Percentiles rank a stretch among this genome's conserved stretches.
phyloP scores from a whole-genome alignment of 2,329 filamentous ascomycete genomes.

The Lasiodiplodia hormozganensis region DNA sequence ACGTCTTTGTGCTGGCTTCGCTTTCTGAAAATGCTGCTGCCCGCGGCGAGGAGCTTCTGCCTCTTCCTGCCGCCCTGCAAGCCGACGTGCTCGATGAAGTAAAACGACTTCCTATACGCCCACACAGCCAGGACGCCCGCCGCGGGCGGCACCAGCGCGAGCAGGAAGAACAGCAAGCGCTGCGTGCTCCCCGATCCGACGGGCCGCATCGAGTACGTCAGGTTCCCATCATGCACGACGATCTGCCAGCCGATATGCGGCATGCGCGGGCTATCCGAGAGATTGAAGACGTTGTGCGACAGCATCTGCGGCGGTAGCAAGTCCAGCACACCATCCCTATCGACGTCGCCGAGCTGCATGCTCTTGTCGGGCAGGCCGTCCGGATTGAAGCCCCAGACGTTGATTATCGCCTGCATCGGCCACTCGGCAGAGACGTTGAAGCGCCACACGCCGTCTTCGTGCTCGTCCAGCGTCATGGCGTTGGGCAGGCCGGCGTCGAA shows the following conservation, averaged over 20 bases:
- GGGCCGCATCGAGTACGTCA: slow-evolving; percentile 58
- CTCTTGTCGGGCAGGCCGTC: slow-evolving; percentile 67
- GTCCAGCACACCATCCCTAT: slow-evolving; percentile 66
- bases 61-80: too few relatives aligned
- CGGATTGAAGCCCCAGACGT: slow-evolving; percentile 71
- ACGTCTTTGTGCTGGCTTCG: too few relatives aligned
- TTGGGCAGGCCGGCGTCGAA: slow-evolving; percentile 67
- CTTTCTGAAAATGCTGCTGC: too few relatives aligned
- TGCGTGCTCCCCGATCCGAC: slow-evolving; percentile 59
- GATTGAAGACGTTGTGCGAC: slow-evolving; percentile 61
- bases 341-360: slow-evolving; percentile 66
- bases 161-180: slow-evolving; percentile 60
- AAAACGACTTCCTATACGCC: slow-evolving; percentile 67
- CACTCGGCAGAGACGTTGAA: slow-evolving; percentile 69
- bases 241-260: slow-evolving; percentile 55
- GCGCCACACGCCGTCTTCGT: slow-evolving; percentile 58
- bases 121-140: slow-evolving; percentile 54
- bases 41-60: too few relatives aligned
- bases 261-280: slow-evolving; percentile 51
- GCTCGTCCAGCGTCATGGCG: slow-evolving; percentile 55
- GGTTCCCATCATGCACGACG: slow-evolving; percentile 61
- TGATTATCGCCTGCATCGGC: slow-evolving; percentile 67
- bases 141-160: slow-evolving; percentile 59
- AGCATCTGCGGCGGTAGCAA: slow-evolving; percentile 67
- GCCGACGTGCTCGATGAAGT: slow-evolving; percentile 58